Percentiles rank a stretch among this genome's conserved stretches.
phyloP scores from a whole-genome alignment of 78 protist species.

The Planoprotostelium fungivorum region DNA sequence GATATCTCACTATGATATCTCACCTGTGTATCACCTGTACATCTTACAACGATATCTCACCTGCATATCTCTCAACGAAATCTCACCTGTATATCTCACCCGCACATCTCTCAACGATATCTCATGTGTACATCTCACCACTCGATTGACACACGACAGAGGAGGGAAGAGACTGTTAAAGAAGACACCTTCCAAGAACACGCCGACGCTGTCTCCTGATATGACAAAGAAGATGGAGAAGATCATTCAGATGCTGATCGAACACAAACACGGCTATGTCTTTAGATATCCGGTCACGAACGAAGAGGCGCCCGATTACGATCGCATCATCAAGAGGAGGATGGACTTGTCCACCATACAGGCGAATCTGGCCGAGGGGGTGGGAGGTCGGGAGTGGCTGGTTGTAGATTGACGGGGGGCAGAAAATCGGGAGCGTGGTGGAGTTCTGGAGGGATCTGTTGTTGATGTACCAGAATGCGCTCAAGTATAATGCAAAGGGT shows the following conservation, averaged over 20 bases:
- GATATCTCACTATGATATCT: too few relatives aligned
- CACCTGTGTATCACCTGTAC: too few relatives aligned
- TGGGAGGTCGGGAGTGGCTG: not conserved
- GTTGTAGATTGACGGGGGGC: not conserved
- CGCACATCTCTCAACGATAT: too few relatives aligned
- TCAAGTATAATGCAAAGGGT: constrained; percentile 29
- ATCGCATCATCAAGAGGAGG: constrained; percentile 31
- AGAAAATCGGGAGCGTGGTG: constrained; percentile 4
- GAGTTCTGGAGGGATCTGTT: constrained; percentile 33
- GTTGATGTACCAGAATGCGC: constrained; percentile 41
- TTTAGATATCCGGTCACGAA: constrained; percentile 40
- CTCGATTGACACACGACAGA: not conserved
- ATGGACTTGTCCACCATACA: constrained; percentile 43
- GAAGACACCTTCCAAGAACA: not conserved
- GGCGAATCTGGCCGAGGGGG: constrained; percentile 29
- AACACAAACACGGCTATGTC: constrained; percentile 14
- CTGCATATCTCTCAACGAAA: too few relatives aligned
- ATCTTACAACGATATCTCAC: too few relatives aligned
- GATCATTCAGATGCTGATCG: constrained; percentile 8
- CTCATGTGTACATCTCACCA: too few relatives aligned
- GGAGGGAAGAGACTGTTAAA: not conserved
- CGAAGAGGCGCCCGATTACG: constrained; percentile 64
- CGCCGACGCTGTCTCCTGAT: not conserved
- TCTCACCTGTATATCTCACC: too few relatives aligned
- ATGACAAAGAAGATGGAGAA: constrained; percentile 6